A percentile compares a stretch with the other conserved stretches of the same genome.
phyloP scores from a whole-genome alignment of 1,284 basidiomycete species.

The Ganoderma boninense region DNA sequence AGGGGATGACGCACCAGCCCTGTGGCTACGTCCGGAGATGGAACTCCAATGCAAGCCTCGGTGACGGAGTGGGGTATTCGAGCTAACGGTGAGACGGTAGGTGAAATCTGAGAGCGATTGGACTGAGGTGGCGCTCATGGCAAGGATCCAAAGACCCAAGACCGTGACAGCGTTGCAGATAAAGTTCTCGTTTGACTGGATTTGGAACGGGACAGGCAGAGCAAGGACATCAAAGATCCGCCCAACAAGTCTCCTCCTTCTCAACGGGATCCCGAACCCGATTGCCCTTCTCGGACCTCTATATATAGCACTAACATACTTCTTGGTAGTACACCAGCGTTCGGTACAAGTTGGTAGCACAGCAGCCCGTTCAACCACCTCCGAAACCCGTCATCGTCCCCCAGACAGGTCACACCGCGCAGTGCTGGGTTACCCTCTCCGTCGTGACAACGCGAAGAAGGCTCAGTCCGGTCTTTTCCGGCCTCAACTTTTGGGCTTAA shows the following conservation, averaged over 20 bases:
- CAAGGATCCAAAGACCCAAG: neutral
- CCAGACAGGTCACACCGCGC: no score
- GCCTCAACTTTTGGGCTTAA: constrained; percentile 32
- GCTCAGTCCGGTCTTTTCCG: constrained; percentile 26
- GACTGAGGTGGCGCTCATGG: neutral
- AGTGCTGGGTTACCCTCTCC: neutral
- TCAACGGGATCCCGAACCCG: constrained; percentile 21
- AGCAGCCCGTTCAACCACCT: no score
- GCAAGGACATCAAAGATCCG: constrained; percentile 29
- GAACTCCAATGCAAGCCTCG: neutral
- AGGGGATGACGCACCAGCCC: neutral
- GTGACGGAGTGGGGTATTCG: neutral
- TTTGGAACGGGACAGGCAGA: neutral
- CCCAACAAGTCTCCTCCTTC: constrained; percentile 37
- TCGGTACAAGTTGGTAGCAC: constrained; percentile 34
- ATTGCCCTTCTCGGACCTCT: constrained; percentile 36
- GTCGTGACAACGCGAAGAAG: constrained; percentile 8
- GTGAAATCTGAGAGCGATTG: neutral
- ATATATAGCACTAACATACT: constrained; percentile 42
- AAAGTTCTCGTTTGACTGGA: neutral
- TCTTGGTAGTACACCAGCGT: constrained; percentile 3
- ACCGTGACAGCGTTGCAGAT: constrained; percentile 2
- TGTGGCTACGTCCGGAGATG: neutral
- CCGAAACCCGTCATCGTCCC: neutral
- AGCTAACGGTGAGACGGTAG: neutral